A percentile compares a stretch with the other conserved stretches of the same genome.
Evolutionary conservation across 257 asterid species (phyloP).

Genomic region (Solanum phureja): DNA sequence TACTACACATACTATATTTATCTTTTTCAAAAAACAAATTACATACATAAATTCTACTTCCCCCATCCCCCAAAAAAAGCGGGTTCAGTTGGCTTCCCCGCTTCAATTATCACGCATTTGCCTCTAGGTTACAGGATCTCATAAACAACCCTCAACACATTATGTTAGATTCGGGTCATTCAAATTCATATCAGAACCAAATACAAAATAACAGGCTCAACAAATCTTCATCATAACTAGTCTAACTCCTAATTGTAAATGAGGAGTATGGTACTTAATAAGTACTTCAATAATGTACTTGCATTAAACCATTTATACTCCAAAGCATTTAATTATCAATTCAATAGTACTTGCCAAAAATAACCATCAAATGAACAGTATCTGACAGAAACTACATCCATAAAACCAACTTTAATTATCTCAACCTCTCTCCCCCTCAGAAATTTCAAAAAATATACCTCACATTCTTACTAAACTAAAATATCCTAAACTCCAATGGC

Average conservation of each 20-base stretch:
- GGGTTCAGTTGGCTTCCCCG: background rate
- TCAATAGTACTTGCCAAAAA: background rate
- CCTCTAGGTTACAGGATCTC: background rate
- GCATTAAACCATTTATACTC: background rate
- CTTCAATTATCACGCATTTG: background rate
- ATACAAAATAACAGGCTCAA: background rate
- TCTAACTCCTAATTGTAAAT: background rate
- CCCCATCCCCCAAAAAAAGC: background rate
- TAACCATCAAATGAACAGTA: background rate
- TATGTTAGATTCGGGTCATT: background rate
- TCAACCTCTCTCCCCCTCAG: background rate
- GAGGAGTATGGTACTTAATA: background rate
- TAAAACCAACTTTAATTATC: background rate
- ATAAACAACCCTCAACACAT: background rate
- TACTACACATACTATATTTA: background rate
- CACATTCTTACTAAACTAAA: background rate
- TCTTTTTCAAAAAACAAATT: background rate
- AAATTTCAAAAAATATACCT: background rate
- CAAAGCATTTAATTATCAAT: background rate
- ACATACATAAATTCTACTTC: background rate
- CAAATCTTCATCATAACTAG: background rate
- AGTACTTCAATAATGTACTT: background rate
- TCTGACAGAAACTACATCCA: background rate
- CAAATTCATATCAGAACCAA: background rate
- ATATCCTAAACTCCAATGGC: background rate